Base-by-base conservation (phyloP, 371 early-diverging fungal species). In the Lichtheimia hyalospora region DNA sequence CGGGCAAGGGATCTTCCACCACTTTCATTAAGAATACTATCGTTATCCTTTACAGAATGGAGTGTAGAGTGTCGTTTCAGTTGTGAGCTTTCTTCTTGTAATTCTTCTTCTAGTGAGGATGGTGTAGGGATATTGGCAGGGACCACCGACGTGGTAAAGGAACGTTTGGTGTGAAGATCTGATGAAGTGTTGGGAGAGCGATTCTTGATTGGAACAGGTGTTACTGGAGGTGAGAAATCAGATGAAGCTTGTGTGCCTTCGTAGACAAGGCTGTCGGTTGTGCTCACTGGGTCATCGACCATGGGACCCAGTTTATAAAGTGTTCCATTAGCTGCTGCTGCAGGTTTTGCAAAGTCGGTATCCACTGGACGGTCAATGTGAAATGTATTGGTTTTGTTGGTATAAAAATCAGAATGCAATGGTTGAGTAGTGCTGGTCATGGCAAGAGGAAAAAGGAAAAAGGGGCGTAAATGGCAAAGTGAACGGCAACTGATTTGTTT, bases 181-280 rank as follows among this genome's bases (percentile, higher is more conserved):
- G 57, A 25, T 39, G 51, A 42, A 25, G 25, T 3, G 25, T 25
- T 25, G 14, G 53, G 23, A 25, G 20, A 44, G 52, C 44, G 49
- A 41, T 52, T 52, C 57, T 5, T 57, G 40, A 61, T 24, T 28
- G 67, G 63, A 20, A 67, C 50, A 46, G 67, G 67, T n/a, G 67
- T 67, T 8, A 54, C 44, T n/a, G 67, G 67, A 20, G 67, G 67
- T 15, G 67, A 67, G 12, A 67, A 58, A 34, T 67, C 63, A 28
- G 58, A 28, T 20, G 63, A 54, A 5, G 62, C 51, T 49, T 55
- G 53, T 8, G 41, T 41, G 27, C 57, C 59, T 24, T 46, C 41
- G 48, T 52, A 28, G 14, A 44, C 44, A 50, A 61, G 49, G 44
- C 57, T 60, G 6, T 58, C 58, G 25, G 50, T 20, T n/a, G 51